Evolutionary conservation across 306 rosid species (phyloP).

Genomic region (Malus sieversii): DNA sequence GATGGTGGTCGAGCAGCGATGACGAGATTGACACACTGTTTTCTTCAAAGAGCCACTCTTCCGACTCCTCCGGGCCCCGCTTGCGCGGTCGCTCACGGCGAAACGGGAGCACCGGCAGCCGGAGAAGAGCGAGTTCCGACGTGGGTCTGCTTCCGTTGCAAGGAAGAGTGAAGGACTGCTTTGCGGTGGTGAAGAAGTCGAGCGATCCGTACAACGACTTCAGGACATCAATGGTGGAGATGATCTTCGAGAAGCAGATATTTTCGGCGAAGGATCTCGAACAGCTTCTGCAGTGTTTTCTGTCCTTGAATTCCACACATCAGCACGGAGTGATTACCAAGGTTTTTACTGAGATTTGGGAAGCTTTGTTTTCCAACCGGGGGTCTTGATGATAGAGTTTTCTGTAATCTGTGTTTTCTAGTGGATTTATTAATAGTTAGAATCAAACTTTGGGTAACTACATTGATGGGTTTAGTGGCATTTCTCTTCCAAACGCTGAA

Average conservation of each 20-base stretch:
- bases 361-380: constrained; percentile 72
- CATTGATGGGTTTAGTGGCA: constrained; percentile 4
- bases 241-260: constrained; percentile 91
- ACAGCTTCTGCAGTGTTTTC: constrained; percentile 82
- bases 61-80: constrained; percentile 60
- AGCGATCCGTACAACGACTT: constrained; percentile 89
- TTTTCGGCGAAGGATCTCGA: constrained; percentile 62
- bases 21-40: constrained; percentile 74
- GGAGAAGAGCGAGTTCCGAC: constrained; percentile 28
- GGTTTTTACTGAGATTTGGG: constrained; percentile 91
- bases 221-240: constrained; percentile 85
- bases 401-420: background rate
- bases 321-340: constrained; percentile 75
- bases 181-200: constrained; percentile 92
- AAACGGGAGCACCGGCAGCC: background rate
- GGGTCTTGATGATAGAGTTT: constrained; percentile 18
- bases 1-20: constrained; percentile 77
- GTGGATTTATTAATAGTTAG: constrained; percentile 10
- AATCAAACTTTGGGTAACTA: constrained; percentile 28
- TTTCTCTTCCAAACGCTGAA: too few species aligned
- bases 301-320: constrained; percentile 59
- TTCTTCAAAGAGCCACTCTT: constrained; percentile 63
- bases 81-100: constrained; percentile 26
- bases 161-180: constrained; percentile 77
- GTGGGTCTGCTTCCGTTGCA: constrained; percentile 46